A percentile compares a stretch with the other conserved stretches of the same genome.
Conservation (phyloP, 208 protist species). For the Trypanosoma theileri region DNA sequence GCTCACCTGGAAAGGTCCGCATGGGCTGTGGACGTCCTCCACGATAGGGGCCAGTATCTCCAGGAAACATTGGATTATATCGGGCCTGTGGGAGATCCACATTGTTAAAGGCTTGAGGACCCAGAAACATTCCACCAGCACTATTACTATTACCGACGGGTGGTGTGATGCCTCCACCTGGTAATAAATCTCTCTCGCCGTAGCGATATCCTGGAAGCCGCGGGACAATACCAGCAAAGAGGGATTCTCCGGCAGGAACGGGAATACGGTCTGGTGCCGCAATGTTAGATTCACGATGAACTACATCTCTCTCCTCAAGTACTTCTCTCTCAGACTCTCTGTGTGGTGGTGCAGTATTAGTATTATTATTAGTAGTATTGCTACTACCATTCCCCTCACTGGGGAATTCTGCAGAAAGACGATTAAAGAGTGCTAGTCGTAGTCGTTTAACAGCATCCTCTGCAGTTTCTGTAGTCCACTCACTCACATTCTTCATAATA, state of each 20-base stretch:
- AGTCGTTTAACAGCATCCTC: constrained; percentile 3
- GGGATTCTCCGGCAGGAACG: constrained; percentile 1
- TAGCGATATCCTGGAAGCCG: constrained; percentile 63
- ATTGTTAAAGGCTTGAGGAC: constrained; percentile 39
- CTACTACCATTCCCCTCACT: neutral
- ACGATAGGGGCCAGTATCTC: constrained; percentile 22
- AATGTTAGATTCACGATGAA: neutral
- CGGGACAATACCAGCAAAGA: constrained; percentile 46
- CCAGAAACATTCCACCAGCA: constrained; percentile 57
- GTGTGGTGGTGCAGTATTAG: neutral
- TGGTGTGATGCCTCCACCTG: constrained; percentile 38
- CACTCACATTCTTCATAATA: neutral
- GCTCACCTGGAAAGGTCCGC: constrained; percentile 69
- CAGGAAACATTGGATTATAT: constrained; percentile 83
- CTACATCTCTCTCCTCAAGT: neutral
- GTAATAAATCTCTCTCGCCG: constrained; percentile 69
- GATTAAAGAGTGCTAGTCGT: constrained; percentile 7
- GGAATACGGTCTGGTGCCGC: neutral
- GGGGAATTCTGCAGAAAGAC: neutral
- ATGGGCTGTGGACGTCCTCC: constrained; percentile 4
- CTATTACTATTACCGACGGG: neutral
- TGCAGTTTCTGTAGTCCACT: constrained; percentile 10
- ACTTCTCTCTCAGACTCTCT: neutral
- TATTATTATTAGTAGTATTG: neutral
- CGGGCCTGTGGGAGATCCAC: constrained; percentile 36